Conservation (phyloP, 2,329 filamentous ascomycete genomes). For the Penicillium sp. region DNA sequence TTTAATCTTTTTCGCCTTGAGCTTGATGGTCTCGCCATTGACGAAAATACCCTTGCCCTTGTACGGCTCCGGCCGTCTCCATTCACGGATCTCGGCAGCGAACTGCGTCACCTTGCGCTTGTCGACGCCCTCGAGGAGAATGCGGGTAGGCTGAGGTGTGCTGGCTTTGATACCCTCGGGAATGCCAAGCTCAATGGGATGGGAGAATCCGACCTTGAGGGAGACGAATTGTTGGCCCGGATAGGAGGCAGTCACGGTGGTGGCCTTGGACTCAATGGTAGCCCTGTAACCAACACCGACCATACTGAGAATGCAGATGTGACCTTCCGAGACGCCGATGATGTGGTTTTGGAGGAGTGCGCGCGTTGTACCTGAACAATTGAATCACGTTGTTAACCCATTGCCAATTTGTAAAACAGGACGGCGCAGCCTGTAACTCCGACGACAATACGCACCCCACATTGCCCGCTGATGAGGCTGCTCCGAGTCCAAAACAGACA, state of each 20-base stretch:
- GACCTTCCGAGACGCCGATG: constrained; percentile 92
- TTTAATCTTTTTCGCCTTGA: constrained; percentile 98
- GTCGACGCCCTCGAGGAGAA: constrained; percentile 85
- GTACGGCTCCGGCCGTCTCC: constrained; percentile 93
- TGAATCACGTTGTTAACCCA: constrained; percentile 25
- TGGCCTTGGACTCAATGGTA: constrained; percentile 75
- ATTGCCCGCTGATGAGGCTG: constrained; percentile 82
- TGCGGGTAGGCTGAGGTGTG: constrained; percentile 86
- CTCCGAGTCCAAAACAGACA: constrained; percentile 71
- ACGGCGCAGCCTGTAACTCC: background rate
- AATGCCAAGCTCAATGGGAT: constrained; percentile 87
- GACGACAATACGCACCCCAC: constrained; percentile 72
- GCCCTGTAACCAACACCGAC: constrained; percentile 96
- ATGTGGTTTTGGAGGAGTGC: constrained; percentile 89
- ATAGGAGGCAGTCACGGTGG: constrained; percentile 67
- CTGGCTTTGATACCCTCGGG: constrained; percentile 82
- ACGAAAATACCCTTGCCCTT: constrained; percentile 99
- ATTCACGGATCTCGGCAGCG: constrained; percentile 82
- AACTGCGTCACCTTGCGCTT: constrained; percentile 88
- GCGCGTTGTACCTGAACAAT: constrained; percentile 74
- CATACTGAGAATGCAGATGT: constrained; percentile 87
- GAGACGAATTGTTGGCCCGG: constrained; percentile 86
- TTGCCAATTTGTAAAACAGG: background rate
- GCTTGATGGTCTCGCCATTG: constrained; percentile 93
- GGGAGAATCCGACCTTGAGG: constrained; percentile 94